A percentile compares a stretch with the other conserved stretches of the same genome.
Evolutionary conservation across 805 yeast species (phyloP).

Genomic region (Candida berthetii): DNA sequence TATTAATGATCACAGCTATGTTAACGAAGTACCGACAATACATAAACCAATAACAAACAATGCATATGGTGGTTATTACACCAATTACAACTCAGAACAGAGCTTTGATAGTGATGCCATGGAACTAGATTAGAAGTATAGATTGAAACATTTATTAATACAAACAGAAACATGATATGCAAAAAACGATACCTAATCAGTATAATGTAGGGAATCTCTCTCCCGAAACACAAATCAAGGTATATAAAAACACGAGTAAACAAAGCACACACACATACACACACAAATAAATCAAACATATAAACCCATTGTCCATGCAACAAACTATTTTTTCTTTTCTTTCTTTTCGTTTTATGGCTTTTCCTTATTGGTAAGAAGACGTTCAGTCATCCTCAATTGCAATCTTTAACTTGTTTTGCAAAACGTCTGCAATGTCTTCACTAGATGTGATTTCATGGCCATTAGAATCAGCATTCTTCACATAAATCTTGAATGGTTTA

Average conservation of each 20-base stretch:
- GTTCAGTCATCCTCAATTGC: conserved; percentile 29
- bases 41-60: conserved; percentile 1
- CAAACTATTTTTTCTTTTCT: background rate
- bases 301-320: background rate
- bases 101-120: conserved; percentile 12
- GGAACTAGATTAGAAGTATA: conserved; percentile 11
- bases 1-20: background rate
- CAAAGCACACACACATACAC: background rate
- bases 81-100: conserved; percentile 2
- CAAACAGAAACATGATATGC: background rate
- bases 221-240: background rate
- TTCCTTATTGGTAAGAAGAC: too few relatives aligned
- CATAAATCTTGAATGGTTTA: conserved; percentile 26
- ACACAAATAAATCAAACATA: background rate
- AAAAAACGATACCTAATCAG: background rate
- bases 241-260: background rate
- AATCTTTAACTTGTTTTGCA: conserved; percentile 29
- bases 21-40: background rate
- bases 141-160: background rate
- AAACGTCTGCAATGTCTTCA: conserved; percentile 24
- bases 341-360: conserved; percentile 1
- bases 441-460: conserved; percentile 26
- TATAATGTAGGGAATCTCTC: too few relatives aligned
- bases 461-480: conserved; percentile 24
- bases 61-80: conserved; percentile 6